phyloP scores from a whole-genome alignment of 2,329 filamentous ascomycete species.

The Aspergillus novofumigatus region DNA sequence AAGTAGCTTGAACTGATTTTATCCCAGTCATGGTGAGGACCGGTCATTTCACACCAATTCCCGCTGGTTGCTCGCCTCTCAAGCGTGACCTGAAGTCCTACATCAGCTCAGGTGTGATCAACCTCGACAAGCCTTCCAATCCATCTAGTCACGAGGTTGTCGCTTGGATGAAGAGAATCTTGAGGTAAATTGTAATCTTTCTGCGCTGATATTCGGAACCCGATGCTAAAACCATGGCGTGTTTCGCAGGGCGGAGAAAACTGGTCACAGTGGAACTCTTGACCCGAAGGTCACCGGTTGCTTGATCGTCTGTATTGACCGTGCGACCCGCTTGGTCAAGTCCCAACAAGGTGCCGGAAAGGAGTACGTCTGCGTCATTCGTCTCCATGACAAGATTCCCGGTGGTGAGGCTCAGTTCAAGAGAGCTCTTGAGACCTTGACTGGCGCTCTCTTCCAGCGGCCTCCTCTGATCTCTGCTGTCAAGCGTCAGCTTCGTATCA shows the following conservation, averaged over 20 bases:
- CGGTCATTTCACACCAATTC: slow-evolving; percentile 94
- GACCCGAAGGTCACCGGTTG: slow-evolving; percentile 98
- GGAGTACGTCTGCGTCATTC: slow-evolving; percentile 95
- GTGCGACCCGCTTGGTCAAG: slow-evolving; percentile 95
- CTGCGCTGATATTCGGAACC: background rate
- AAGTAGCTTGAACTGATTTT: slow-evolving; percentile 14
- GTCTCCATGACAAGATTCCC: slow-evolving; percentile 90
- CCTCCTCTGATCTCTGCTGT: slow-evolving; percentile 97
- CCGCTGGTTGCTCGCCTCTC: slow-evolving; percentile 83
- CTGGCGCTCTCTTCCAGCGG: slow-evolving; percentile 93
- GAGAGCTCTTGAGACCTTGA: slow-evolving; percentile 90
- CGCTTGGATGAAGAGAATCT: slow-evolving; percentile 97
- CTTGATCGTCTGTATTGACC: slow-evolving; percentile 91
- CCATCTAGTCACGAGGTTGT: slow-evolving; percentile 98
- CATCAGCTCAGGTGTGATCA: slow-evolving; percentile 95
- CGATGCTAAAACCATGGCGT: slow-evolving; percentile 14
- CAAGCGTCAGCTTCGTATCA: slow-evolving; percentile 96
- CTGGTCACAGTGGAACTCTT: slow-evolving; percentile 95
- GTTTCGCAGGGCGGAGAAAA: slow-evolving; percentile 76
- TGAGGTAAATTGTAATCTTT: slow-evolving; percentile 57
- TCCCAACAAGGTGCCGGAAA: slow-evolving; percentile 98
- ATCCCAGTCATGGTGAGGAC: slow-evolving; percentile 79
- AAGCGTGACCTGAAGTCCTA: slow-evolving; percentile 96
- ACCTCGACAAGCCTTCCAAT: slow-evolving; percentile 96
- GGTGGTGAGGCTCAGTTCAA: slow-evolving; percentile 91